Evolutionary conservation across 2,329 filamentous ascomycete genomes (phyloP).

Genomic region (Aspergillus sp.): DNA sequence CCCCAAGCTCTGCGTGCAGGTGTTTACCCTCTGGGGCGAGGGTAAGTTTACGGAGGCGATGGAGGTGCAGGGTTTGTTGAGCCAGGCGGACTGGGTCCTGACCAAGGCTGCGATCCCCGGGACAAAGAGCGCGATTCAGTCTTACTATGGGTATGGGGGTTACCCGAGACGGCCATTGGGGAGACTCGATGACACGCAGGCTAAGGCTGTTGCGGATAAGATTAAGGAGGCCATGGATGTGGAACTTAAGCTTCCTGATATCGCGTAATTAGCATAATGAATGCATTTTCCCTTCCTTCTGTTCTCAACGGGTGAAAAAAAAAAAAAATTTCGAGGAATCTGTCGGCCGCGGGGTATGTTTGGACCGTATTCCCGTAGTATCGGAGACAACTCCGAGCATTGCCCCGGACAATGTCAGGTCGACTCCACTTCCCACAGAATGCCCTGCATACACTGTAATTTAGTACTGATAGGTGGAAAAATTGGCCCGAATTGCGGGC

Average conservation of each 20-base stretch:
- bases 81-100: constrained; percentile 78
- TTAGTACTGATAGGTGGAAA: constrained; percentile 26
- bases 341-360: neutral
- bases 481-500: constrained; percentile 8
- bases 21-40: constrained; percentile 75
- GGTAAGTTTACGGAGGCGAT: constrained; percentile 76
- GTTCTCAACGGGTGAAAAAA: neutral
- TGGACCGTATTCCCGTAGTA: neutral
- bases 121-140: constrained; percentile 81
- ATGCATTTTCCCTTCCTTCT: neutral
- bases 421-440: neutral
- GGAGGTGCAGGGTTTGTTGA: constrained; percentile 72
- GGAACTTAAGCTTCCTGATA: constrained; percentile 36
- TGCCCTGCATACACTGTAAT: neutral
- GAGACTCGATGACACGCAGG: constrained; percentile 32
- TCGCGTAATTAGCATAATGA: constrained; percentile 26
- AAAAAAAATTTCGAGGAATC: neutral
- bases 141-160: constrained; percentile 80
- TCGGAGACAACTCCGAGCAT: constrained; percentile 4
- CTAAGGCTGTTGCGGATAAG: constrained; percentile 31
- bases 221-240: constrained; percentile 39
- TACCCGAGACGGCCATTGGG: constrained; percentile 65
- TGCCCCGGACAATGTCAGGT: neutral
- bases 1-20: constrained; percentile 76
- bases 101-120: constrained; percentile 82